Conservation (phyloP, 495 filamentous ascomycete species). For the Parathielavia hyrcaniae region DNA sequence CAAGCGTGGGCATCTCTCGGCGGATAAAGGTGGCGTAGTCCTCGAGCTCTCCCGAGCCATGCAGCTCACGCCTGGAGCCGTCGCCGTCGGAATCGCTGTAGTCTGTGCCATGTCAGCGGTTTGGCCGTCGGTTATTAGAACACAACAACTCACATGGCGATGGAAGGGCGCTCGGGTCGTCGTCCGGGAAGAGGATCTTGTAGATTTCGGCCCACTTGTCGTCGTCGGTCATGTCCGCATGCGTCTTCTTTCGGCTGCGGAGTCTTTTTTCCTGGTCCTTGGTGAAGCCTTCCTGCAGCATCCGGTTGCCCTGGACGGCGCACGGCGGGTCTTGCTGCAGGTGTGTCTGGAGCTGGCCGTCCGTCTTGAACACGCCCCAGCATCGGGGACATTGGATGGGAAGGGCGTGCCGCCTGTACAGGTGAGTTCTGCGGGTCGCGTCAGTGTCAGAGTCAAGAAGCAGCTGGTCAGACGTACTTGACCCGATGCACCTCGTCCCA, state of each 20-base stretch:
- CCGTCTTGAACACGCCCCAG: constrained; percentile 25
- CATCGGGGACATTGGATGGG: constrained; percentile 31
- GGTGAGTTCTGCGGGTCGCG: constrained; percentile 24
- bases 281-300: constrained; percentile 25
- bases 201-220: constrained; percentile 45
- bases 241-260: constrained; percentile 36
- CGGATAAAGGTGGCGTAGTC: constrained; percentile 28
- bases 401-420: constrained; percentile 28
- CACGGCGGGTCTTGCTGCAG: constrained; percentile 30
- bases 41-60: constrained; percentile 22
- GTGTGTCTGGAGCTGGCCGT: constrained; percentile 20
- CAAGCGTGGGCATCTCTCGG: constrained; percentile 31
- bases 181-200: constrained; percentile 39
- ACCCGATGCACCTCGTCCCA: constrained; percentile 35
- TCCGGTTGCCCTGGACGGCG: constrained; percentile 12
- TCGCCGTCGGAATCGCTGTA: constrained; percentile 29
- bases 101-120: constrained; percentile 20
- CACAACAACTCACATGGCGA: constrained; percentile 33
- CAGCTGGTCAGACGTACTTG: constrained; percentile 21
- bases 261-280: constrained; percentile 34
- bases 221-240: constrained; percentile 37
- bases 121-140: neutral
- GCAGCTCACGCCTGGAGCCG: constrained; percentile 12
- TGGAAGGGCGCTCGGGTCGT: constrained; percentile 32
- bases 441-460: neutral